Evolutionary conservation across 2,329 filamentous ascomycete genomes (phyloP).

Genomic region (Colletotrichum nymphaeae): DNA sequence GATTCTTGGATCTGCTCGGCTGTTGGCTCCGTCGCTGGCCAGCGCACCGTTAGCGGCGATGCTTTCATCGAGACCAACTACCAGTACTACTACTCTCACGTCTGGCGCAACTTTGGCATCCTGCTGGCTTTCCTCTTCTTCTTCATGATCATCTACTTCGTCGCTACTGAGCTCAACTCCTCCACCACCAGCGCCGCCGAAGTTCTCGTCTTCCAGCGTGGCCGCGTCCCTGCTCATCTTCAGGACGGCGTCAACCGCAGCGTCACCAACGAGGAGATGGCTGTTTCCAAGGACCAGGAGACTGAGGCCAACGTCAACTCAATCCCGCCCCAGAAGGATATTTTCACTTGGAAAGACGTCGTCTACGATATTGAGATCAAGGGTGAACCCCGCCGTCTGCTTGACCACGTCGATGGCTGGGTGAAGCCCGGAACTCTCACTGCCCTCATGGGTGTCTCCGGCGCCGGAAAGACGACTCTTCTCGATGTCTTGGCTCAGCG

Average conservation of each 20-base stretch:
- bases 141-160: constrained; percentile 73
- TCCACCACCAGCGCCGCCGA: constrained; percentile 73
- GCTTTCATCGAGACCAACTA: constrained; percentile 68
- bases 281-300: constrained; percentile 62
- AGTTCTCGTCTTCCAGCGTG: constrained; percentile 73
- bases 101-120: constrained; percentile 78
- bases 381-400: constrained; percentile 73
- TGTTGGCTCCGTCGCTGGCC: constrained; percentile 65
- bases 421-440: constrained; percentile 90
- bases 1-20: constrained; percentile 64
- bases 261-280: constrained; percentile 45
- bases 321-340: constrained; percentile 59
- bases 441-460: constrained; percentile 76
- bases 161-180: constrained; percentile 74
- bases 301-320: constrained; percentile 40
- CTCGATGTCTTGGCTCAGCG: constrained; percentile 58
- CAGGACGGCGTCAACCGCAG: constrained; percentile 43
- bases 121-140: constrained; percentile 71
- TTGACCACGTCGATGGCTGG: constrained; percentile 88
- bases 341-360: constrained; percentile 85
- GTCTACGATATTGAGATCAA: constrained; percentile 81
- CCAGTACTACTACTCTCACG: constrained; percentile 65
- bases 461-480: constrained; percentile 57
- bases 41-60: constrained; percentile 68
- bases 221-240: constrained; percentile 59